Evolutionary conservation across 192 early-diverging fungal genomes (phyloP).

Genomic region (Spinellus fusiger): DNA sequence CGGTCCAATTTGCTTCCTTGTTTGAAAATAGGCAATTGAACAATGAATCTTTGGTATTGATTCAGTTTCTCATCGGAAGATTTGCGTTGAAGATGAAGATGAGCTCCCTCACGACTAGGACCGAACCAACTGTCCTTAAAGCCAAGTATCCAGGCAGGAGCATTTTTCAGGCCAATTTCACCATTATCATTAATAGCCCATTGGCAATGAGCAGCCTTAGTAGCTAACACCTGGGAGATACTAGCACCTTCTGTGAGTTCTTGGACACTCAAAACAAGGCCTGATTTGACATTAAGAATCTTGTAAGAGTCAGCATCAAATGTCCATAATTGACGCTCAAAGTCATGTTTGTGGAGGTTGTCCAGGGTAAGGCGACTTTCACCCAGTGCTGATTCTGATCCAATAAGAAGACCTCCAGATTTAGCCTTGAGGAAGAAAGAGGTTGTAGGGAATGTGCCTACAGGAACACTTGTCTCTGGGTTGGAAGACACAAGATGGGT

Average conservation of each 20-base stretch:
- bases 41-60: slow-evolving; percentile 5
- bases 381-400: slow-evolving; percentile 1
- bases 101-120: slow-evolving; percentile 10
- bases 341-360: slow-evolving; percentile 10
- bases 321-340: slow-evolving; percentile 24
- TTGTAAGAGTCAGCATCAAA: not conserved
- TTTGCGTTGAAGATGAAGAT: slow-evolving; percentile 10
- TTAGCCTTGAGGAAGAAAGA: slow-evolving; percentile 19
- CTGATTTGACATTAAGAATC: slow-evolving; percentile 15
- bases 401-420: slow-evolving; percentile 11
- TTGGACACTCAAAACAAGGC: slow-evolving; percentile 14
- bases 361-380: slow-evolving; percentile 12
- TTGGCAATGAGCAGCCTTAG: not conserved
- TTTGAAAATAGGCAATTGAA: slow-evolving; percentile 23
- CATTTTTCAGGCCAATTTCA: slow-evolving; percentile 11
- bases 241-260: slow-evolving; percentile 11
- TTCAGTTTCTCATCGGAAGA: not conserved
- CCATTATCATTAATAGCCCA: slow-evolving; percentile 5
- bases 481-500: not conserved
- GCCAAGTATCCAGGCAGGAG: not conserved
- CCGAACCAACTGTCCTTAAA: slow-evolving; percentile 31
- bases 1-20: slow-evolving; percentile 2
- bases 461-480: not conserved
- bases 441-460: slow-evolving; percentile 12
- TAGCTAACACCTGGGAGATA: slow-evolving; percentile 5